Percentiles rank a stretch among this genome's conserved stretches.
These are phyloP conservation scores for Podospora anserina DNA, from an alignment of 495 filamentous ascomycete genomes.

Conservation along the genomic window DNA sequence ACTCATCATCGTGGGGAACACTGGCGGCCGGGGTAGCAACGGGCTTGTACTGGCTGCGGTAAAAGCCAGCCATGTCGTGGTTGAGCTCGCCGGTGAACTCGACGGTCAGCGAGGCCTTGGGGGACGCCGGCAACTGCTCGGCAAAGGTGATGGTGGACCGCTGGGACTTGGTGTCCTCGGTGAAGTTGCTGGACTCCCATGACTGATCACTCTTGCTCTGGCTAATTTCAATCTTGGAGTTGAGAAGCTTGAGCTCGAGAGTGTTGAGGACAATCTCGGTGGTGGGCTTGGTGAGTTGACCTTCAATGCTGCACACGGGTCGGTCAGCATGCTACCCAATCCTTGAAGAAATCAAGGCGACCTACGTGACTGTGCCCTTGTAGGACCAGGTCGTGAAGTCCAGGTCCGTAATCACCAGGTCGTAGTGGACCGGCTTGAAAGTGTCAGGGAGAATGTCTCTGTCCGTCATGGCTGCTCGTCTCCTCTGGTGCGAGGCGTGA, in stretches of 20 bases:
- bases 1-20: conserved; percentile 73
- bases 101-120: conserved; percentile 63
- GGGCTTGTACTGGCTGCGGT: conserved; percentile 91
- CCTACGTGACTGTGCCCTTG: conserved; percentile 70
- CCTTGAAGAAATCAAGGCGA: background rate
- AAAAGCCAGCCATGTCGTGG: conserved; percentile 94
- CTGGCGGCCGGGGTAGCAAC: conserved; percentile 61
- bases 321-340: background rate
- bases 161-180: conserved; percentile 77
- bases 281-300: conserved; percentile 58
- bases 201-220: conserved; percentile 46
- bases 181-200: conserved; percentile 61
- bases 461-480: conserved; percentile 44
- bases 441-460: conserved; percentile 56
- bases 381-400: conserved; percentile 76
- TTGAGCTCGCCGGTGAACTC: conserved; percentile 85
- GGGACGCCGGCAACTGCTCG: conserved; percentile 58
- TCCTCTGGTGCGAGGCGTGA: conserved; percentile 20
- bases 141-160: conserved; percentile 70
- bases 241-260: conserved; percentile 59
- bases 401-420: conserved; percentile 74
- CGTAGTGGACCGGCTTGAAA: conserved; percentile 82
- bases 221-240: conserved; percentile 47
- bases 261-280: conserved; percentile 75
- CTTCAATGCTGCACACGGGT: conserved; percentile 38